Percentiles rank a stretch among this genome's conserved stretches.
These are phyloP conservation scores for Nelumbo lutea DNA, from an alignment of 164 flowering plant species.

Conservation along the genomic window DNA sequence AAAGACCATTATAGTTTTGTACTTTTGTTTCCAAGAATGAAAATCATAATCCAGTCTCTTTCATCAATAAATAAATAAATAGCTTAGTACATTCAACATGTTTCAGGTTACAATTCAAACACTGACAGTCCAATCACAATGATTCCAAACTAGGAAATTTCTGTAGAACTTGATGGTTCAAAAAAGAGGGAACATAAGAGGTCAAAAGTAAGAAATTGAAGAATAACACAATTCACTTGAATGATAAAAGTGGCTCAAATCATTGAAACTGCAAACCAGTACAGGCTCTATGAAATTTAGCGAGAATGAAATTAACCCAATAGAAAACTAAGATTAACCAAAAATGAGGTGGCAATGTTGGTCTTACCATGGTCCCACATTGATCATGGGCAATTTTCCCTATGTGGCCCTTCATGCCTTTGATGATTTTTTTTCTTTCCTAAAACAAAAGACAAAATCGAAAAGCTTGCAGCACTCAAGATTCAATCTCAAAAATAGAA, in stretches of 20 bases:
- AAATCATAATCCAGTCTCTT: too few relatives aligned
- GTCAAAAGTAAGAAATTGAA: background rate
- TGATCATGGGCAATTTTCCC: conserved; percentile 69
- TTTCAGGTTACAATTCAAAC: too few relatives aligned
- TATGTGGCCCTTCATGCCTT: conserved; percentile 79
- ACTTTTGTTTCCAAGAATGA: too few relatives aligned
- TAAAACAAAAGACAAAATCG: conserved; percentile 17
- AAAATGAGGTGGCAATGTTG: background rate
- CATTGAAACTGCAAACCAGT: background rate
- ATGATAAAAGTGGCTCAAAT: background rate
- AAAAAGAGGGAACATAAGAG: background rate
- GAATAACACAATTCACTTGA: too few relatives aligned
- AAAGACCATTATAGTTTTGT: too few relatives aligned
- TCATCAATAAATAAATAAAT: too few relatives aligned
- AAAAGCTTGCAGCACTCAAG: background rate
- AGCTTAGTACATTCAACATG: too few relatives aligned
- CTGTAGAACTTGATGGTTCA: too few relatives aligned
- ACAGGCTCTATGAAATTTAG: background rate
- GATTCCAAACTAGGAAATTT: too few relatives aligned
- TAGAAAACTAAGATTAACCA: background rate
- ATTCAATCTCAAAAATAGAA: background rate
- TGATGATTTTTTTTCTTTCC: conserved; percentile 92
- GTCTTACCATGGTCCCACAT: conserved; percentile 66
- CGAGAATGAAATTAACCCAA: background rate
- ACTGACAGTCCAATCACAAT: too few relatives aligned